Conservation (phyloP, 169 alveolate species). For the Cryptosporidium felis region DNA sequence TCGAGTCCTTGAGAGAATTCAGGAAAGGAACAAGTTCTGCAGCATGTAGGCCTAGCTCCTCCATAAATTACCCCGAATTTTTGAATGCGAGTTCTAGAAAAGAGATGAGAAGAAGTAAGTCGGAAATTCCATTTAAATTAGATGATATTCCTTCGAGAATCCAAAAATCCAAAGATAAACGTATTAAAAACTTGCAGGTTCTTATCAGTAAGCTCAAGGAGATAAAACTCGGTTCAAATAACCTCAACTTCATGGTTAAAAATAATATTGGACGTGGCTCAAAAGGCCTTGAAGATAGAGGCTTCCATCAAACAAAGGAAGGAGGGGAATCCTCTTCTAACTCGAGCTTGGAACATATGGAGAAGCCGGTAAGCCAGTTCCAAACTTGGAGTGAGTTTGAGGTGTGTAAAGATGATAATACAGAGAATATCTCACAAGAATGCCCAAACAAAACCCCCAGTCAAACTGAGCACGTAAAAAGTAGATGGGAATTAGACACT, state of each 20-base stretch:
- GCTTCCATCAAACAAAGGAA: background rate
- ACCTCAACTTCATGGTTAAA: background rate
- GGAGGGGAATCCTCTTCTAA: background rate
- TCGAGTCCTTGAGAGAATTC: conserved; percentile 8
- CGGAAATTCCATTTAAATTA: background rate
- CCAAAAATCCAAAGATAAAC: conserved; percentile 11
- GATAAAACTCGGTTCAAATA: conserved; percentile 3
- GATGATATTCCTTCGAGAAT: background rate
- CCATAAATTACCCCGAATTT: background rate
- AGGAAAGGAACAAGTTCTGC: background rate
- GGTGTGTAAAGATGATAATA: background rate
- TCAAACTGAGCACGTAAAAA: background rate
- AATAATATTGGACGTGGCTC: background rate
- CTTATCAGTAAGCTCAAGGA: conserved; percentile 13
- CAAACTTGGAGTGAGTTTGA: background rate
- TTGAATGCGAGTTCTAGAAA: background rate
- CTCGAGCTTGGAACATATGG: background rate
- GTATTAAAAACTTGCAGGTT: conserved; percentile 14
- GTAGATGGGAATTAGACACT: conserved; percentile 56
- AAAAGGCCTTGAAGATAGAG: background rate
- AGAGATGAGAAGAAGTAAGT: background rate
- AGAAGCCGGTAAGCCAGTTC: background rate
- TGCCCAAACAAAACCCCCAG: background rate
- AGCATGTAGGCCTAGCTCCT: background rate
- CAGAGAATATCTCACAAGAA: background rate